phyloP scores from a whole-genome alignment of 2,329 filamentous ascomycete genomes.

The Fusarium acutatum region DNA sequence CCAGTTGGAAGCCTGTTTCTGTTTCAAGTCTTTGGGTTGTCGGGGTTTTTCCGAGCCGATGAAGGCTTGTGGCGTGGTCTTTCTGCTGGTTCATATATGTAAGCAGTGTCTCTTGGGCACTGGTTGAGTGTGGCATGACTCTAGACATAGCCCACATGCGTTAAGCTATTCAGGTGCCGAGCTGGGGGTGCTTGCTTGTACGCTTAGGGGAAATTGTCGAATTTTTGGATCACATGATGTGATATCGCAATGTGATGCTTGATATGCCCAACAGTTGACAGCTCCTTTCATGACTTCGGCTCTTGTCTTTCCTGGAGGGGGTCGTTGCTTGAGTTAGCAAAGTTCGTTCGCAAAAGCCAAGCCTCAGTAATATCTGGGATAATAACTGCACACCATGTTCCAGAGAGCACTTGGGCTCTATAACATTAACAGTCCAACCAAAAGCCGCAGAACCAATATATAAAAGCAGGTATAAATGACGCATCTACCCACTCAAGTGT shows the following conservation, averaged over 20 bases:
- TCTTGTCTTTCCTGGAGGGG: not conserved
- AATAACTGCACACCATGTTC: rapidly evolving
- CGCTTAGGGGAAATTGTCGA: not conserved
- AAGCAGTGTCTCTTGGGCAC: not conserved
- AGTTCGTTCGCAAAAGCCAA: not conserved
- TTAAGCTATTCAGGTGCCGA: too few relatives aligned
- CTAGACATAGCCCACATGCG: not conserved
- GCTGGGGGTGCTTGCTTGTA: not conserved
- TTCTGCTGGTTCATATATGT: not conserved
- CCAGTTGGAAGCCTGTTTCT: not conserved
- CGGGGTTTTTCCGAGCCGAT: too few relatives aligned
- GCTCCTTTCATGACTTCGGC: not conserved
- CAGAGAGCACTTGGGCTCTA: too few relatives aligned
- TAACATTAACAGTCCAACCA: too few relatives aligned
- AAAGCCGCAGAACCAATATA: too few relatives aligned
- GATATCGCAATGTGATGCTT: not conserved
- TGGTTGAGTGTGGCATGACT: not conserved
- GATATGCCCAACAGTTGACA: not conserved
- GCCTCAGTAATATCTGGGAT: too few relatives aligned
- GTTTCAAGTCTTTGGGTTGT: too few relatives aligned
- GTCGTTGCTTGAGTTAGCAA: not conserved
- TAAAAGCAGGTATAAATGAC: too few relatives aligned
- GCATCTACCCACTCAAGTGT: not conserved
- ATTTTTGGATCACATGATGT: not conserved
- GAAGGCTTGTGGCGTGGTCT: too few relatives aligned